Conservation (phyloP, 1,284 basidiomycete species). For the Cryptococcus hybrid region DNA sequence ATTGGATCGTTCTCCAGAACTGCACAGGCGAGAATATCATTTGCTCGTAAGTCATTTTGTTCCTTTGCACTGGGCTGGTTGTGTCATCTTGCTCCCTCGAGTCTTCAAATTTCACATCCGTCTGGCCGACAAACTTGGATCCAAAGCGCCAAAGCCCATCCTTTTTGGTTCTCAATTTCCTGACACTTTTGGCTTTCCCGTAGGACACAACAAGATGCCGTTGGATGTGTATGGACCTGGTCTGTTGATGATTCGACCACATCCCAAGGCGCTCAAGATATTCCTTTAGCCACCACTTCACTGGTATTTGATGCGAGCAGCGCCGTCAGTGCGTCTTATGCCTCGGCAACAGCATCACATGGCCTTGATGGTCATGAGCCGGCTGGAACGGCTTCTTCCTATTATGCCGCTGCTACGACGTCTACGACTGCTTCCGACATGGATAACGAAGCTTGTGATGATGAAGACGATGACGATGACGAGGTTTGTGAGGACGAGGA, state of each 20-base stretch:
- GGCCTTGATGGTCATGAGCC: background rate
- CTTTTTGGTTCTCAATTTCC: background rate
- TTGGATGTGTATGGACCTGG: slow-evolving; percentile 42
- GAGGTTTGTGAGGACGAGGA: slow-evolving; percentile 2
- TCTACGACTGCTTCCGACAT: slow-evolving; percentile 7
- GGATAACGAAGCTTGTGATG: slow-evolving; percentile 10
- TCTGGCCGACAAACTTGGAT: too few species aligned
- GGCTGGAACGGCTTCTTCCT: background rate
- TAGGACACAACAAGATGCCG: slow-evolving; percentile 22
- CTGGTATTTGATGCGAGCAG: background rate
- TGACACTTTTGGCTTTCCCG: background rate
- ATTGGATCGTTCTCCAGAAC: slow-evolving; percentile 11
- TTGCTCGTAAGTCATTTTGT: slow-evolving; percentile 30
- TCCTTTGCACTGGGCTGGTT: too few species aligned
- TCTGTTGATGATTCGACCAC: slow-evolving; percentile 8
- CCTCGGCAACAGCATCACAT: background rate
- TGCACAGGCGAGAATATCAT: slow-evolving; percentile 36
- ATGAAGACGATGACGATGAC: slow-evolving; percentile 4
- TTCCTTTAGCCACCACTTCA: slow-evolving; percentile 3
- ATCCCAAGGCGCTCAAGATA: slow-evolving; percentile 1
- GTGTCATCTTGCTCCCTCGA: too few species aligned
- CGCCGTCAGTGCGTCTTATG: background rate
- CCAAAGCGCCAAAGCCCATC: background rate
- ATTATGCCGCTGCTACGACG: slow-evolving; percentile 2
- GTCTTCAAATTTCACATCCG: too few species aligned